Evolutionary conservation across 129 eudicot genomes (phyloP), one percentile per base, ranked within the genome.

Genomic region (Smallanthus sonchifolius): DNA sequence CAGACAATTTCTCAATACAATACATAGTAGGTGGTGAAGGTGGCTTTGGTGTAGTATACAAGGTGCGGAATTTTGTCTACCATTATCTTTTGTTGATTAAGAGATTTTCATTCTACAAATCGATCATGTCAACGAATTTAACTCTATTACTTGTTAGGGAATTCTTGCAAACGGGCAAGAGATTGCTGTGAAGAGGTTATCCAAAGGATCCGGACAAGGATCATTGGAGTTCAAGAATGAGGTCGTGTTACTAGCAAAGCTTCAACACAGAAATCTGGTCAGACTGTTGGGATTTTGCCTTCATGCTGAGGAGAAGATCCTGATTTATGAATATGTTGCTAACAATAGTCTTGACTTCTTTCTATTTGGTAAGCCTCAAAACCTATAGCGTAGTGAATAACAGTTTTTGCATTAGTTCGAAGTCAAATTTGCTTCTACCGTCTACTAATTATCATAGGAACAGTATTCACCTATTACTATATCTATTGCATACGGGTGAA

Each of bases 11-110:
- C 47, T 78, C 81, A 10, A 37, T 15, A 6, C 13, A 52, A 6
- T 69, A 83, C 72, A 83, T 75, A 63, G 67, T 83, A 19, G 87
- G 87, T 16, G 87, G 87, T 16, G 81, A 79, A 70, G 87, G 87
- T 64, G 87, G 87, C 17, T 83, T 83, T 61, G 87, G 84, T 36
- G 72, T 47, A 10, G 81, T 83, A 39, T 83, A 74, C 17, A 79
- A 79, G 83, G 80, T 80, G 65, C 3, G 7, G 3, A 5, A 19
- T 36, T 4, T 32, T 3, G 16, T 67, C 19, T 19, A 24, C 30
- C 30, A 24, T 24, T 24, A 24, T 24, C 30, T 24, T 24, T 24
- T 24, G 30, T 24, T 24, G 30, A 24, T 24, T 24, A 24, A 24
- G 30, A 24, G 30, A 24, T 24, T 24, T 24, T 0, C 1, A 24